Evolutionary conservation across 1,284 basidiomycete species (phyloP).

Genomic region (Rhizoctonia solani): DNA sequence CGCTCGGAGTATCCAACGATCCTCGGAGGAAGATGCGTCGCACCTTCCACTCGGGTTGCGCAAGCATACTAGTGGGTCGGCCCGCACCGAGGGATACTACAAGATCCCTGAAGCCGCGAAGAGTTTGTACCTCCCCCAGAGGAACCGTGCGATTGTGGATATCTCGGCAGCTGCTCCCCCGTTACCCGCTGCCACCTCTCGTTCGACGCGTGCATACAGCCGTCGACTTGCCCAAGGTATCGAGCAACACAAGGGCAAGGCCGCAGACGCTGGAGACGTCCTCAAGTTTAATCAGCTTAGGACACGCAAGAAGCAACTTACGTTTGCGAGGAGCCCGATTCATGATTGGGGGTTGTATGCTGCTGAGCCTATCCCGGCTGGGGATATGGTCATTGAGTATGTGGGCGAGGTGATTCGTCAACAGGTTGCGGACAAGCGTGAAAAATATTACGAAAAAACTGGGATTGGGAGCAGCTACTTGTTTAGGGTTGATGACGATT

Average conservation of each 20-base stretch:
- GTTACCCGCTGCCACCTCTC: conserved; percentile 63
- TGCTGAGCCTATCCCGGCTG: conserved; percentile 89
- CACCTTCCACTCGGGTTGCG: conserved; percentile 49
- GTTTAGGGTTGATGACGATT: conserved; percentile 89
- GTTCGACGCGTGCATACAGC: conserved; percentile 94
- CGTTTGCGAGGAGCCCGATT: conserved; percentile 94
- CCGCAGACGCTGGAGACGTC: conserved; percentile 47
- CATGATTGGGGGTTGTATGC: conserved; percentile 98
- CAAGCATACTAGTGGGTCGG: conserved; percentile 77
- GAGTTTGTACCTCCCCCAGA: conserved; percentile 73
- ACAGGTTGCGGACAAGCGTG: conserved; percentile 94
- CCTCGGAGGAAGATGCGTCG: conserved; percentile 24
- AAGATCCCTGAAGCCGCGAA: conserved; percentile 93
- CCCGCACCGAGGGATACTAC: conserved; percentile 93
- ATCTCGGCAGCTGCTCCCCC: conserved; percentile 33
- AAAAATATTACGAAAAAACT: conserved; percentile 94
- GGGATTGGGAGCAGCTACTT: conserved; percentile 95
- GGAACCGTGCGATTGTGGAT: conserved; percentile 56
- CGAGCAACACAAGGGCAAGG: conserved; percentile 75
- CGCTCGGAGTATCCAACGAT: background rate
- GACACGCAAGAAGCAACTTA: conserved; percentile 96
- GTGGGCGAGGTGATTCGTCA: conserved; percentile 97
- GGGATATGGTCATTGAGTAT: conserved; percentile 99
- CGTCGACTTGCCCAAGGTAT: conserved; percentile 90
- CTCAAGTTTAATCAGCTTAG: conserved; percentile 99